Percentiles rank a stretch among this genome's conserved stretches.
phyloP scores from a whole-genome alignment of 345 rosid species.

The Gossypium arboreum region DNA sequence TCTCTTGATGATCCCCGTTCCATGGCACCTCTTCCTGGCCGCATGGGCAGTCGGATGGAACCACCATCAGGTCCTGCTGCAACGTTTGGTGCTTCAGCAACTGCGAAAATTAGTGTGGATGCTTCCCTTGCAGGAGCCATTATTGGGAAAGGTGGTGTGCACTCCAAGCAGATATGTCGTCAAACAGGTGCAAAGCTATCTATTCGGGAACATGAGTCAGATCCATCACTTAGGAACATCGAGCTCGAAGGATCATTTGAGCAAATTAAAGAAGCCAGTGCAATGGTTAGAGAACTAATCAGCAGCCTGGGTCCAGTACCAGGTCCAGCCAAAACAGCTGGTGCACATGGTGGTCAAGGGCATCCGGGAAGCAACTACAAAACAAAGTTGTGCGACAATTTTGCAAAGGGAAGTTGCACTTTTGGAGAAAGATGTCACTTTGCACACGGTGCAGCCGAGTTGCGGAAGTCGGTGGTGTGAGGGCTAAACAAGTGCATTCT shows the following conservation, averaged over 20 bases:
- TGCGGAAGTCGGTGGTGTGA: constrained; percentile 48
- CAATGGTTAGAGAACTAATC: constrained; percentile 72
- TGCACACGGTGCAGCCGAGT: constrained; percentile 81
- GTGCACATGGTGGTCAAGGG: constrained; percentile 29
- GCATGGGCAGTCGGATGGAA: constrained; percentile 41
- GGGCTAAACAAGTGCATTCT: background rate
- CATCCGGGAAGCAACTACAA: constrained; percentile 57
- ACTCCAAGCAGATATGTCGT: constrained; percentile 72
- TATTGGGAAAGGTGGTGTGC: constrained; percentile 76
- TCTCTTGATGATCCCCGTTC: constrained; percentile 46
- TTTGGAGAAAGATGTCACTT: constrained; percentile 90
- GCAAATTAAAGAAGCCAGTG: constrained; percentile 74
- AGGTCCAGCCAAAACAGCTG: constrained; percentile 20
- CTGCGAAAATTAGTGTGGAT: constrained; percentile 44
- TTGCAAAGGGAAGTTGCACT: constrained; percentile 69
- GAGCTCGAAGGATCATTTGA: constrained; percentile 84
- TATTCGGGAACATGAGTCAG: constrained; percentile 64
- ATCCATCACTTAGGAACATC: constrained; percentile 59
- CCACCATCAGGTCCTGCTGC: constrained; percentile 45
- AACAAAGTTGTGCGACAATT: constrained; percentile 80
- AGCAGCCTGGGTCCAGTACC: constrained; percentile 38
- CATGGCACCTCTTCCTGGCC: constrained; percentile 40
- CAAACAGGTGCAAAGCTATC: constrained; percentile 71
- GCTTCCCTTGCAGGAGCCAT: constrained; percentile 83
- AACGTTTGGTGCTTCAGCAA: constrained; percentile 61